Conservation (phyloP, 805 yeast species). For the Yarrowia deformans region DNA sequence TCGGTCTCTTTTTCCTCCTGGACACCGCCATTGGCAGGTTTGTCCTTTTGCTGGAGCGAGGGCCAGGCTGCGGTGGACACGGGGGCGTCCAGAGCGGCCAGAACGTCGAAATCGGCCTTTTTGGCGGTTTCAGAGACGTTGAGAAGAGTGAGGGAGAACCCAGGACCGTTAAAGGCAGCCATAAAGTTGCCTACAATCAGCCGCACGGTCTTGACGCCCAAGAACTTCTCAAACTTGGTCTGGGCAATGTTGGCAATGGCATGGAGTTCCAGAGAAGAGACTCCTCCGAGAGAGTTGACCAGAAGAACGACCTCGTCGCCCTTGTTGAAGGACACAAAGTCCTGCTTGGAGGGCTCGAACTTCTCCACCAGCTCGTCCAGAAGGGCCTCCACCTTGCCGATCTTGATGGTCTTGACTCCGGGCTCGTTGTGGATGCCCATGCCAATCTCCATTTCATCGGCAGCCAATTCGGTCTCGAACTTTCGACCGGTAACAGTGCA, state of each 20-base stretch:
- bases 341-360: slow-evolving; percentile 78
- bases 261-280: slow-evolving; percentile 78
- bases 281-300: slow-evolving; percentile 89
- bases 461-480: slow-evolving; percentile 60
- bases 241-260: slow-evolving; percentile 71
- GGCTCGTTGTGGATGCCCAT: slow-evolving; percentile 97
- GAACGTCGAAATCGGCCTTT: slow-evolving; percentile 51
- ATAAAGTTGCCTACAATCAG: slow-evolving; percentile 79
- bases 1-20: slow-evolving; percentile 45
- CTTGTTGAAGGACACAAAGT: slow-evolving; percentile 72
- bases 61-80: slow-evolving; percentile 86
- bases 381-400: slow-evolving; percentile 74
- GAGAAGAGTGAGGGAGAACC: slow-evolving; percentile 83
- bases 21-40: slow-evolving; percentile 42
- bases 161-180: slow-evolving; percentile 91
- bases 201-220: slow-evolving; percentile 69
- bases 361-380: slow-evolving; percentile 64
- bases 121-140: slow-evolving; percentile 65
- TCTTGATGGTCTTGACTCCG: slow-evolving; percentile 68
- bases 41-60: slow-evolving; percentile 34
- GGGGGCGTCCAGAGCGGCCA: slow-evolving; percentile 70
- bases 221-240: slow-evolving; percentile 59
- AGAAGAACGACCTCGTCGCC: slow-evolving; percentile 72
- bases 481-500: slow-evolving; percentile 87
- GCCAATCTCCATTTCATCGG: slow-evolving; percentile 82